These are phyloP conservation scores for Polytrichum formosum DNA, from an alignment of 225 moss, liverwort and hornwort species.

Conservation along the genomic window DNA sequence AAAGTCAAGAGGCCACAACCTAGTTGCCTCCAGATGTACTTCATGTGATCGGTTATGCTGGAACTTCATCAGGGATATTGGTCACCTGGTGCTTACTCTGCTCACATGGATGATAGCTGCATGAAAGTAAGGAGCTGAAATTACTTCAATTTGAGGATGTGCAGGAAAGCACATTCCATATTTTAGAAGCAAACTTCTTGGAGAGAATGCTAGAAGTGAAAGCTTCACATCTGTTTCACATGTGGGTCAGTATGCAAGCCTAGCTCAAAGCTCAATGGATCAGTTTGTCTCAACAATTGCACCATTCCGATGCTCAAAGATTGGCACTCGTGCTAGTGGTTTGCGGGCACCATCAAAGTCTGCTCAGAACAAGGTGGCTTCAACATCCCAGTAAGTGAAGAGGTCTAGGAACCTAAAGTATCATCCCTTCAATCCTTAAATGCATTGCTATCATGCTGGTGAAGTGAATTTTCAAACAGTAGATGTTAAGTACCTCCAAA, in stretches of 20 bases:
- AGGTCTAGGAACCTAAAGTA: background rate
- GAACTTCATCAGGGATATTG: no score
- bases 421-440: no score
- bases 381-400: conserved; percentile 31
- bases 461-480: no score
- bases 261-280: conserved; percentile 68
- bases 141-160: background rate
- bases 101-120: no score
- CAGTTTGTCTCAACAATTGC: conserved; percentile 54
- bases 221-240: conserved; percentile 46
- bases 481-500: no score
- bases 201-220: conserved; percentile 36
- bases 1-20: no score
- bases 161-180: conserved; percentile 56
- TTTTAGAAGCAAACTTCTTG: conserved; percentile 48
- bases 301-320: conserved; percentile 39
- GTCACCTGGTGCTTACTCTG: no score
- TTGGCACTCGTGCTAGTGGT: conserved; percentile 28
- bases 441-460: no score
- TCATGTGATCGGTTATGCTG: no score
- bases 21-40: no score
- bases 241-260: conserved; percentile 51
- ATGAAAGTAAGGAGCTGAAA: no score
- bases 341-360: conserved; percentile 35
- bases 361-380: conserved; percentile 20